phyloP scores from a whole-genome alignment of 768 basidiomycete species.

The Lentinula sp. region DNA sequence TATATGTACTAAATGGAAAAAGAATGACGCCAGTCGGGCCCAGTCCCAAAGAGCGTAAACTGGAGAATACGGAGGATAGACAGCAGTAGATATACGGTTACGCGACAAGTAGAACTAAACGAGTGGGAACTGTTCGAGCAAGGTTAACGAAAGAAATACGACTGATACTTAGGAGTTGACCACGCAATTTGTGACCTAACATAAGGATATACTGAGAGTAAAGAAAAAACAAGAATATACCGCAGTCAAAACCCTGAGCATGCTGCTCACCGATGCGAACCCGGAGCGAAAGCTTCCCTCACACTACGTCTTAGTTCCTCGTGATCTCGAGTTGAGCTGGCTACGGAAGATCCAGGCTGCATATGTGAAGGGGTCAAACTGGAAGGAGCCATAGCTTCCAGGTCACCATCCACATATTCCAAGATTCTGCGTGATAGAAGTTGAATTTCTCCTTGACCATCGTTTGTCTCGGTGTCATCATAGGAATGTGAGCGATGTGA shows the following conservation, averaged over 20 bases:
- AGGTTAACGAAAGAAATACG: constrained; percentile 12
- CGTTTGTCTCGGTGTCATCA: constrained; percentile 78
- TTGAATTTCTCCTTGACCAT: constrained; percentile 90
- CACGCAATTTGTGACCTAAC: neutral
- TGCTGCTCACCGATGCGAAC: constrained; percentile 43
- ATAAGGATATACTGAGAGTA: neutral
- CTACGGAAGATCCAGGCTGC: constrained; percentile 65
- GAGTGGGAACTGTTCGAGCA: constrained; percentile 1
- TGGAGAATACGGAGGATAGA: neutral
- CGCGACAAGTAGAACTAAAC: constrained; percentile 10
- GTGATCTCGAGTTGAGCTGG: constrained; percentile 60
- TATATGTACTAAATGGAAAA: neutral
- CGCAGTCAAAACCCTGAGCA: neutral
- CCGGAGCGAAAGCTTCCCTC: constrained; percentile 71
- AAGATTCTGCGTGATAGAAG: constrained; percentile 78
- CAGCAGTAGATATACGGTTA: constrained; percentile 12
- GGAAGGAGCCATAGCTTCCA: constrained; percentile 51
- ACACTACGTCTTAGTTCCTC: constrained; percentile 81
- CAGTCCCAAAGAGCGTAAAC: neutral
- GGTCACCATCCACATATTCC: constrained; percentile 78
- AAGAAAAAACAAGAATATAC: constrained; percentile 8
- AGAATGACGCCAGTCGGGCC: neutral
- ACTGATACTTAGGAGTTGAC: neutral
- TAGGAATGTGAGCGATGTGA: constrained; percentile 74
- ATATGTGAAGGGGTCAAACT: constrained; percentile 63